phyloP scores from a whole-genome alignment of 2,329 filamentous ascomycete genomes.

The Colletotrichum tropicale region DNA sequence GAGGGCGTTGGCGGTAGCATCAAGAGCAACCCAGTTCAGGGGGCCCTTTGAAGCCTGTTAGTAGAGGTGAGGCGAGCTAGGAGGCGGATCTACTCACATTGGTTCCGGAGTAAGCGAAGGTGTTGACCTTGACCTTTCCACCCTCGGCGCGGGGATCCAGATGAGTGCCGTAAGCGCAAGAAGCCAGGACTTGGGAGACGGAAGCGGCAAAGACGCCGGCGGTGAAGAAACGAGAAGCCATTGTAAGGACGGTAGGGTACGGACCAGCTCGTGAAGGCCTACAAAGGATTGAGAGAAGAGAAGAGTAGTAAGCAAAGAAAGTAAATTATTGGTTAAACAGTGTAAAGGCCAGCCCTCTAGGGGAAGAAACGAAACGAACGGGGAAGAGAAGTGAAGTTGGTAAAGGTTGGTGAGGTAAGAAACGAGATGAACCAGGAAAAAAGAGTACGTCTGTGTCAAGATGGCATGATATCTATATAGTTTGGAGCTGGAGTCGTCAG shows the following conservation, averaged over 20 bases:
- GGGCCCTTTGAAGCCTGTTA: conserved; percentile 37
- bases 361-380: conserved; percentile 20
- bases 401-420: conserved; percentile 2
- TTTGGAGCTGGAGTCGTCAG: not conserved
- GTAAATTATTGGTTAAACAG: conserved; percentile 12
- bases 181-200: conserved; percentile 28
- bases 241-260: conserved; percentile 14
- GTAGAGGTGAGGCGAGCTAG: not conserved
- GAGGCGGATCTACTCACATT: conserved; percentile 29
- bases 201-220: conserved; percentile 16
- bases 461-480: conserved; percentile 18
- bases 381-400: not conserved
- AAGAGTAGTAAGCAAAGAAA: not conserved
- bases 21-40: conserved; percentile 50
- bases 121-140: conserved; percentile 35
- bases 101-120: conserved; percentile 40
- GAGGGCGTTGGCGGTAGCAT: conserved; percentile 37
- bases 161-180: conserved; percentile 44
- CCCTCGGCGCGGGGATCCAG: conserved; percentile 34
- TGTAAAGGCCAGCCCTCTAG: conserved; percentile 14
- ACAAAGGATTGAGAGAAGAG: not conserved
- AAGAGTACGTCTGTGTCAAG: not conserved
- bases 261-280: conserved; percentile 12
- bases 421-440: conserved; percentile 7
- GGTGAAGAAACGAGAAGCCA: conserved; percentile 17